A percentile compares a stretch with the other conserved stretches of the same genome.
These are phyloP conservation scores for Microglena sp. DNA, from an alignment of 139 green algal species.

Conservation along the genomic window DNA sequence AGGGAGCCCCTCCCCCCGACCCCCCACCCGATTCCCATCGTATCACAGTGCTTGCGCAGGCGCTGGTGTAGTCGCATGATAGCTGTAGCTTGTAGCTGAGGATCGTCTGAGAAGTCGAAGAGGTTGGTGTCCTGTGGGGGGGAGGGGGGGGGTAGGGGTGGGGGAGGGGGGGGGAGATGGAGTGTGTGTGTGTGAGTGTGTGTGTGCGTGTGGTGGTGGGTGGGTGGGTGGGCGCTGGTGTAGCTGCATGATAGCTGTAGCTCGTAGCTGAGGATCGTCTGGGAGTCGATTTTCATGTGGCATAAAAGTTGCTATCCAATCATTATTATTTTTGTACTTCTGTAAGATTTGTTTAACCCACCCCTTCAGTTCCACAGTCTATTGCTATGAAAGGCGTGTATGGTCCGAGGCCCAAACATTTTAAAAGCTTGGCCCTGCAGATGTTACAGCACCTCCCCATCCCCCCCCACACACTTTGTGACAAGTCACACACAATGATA, in stretches of 20 bases:
- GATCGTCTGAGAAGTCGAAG: background rate
- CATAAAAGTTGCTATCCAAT: too few species aligned
- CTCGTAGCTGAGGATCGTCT: background rate
- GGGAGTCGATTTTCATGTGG: too few species aligned
- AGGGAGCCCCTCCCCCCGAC: too few species aligned
- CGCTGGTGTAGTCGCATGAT: constrained; percentile 39
- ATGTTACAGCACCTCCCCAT: too few species aligned
- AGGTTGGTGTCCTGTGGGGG: background rate
- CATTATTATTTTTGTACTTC: too few species aligned
- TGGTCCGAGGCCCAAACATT: too few species aligned
- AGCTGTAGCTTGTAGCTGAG: background rate
- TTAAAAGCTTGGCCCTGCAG: too few species aligned
- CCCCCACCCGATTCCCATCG: constrained; percentile 54
- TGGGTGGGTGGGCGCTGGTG: background rate
- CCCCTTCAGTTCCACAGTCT: too few species aligned
- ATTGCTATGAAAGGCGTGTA: too few species aligned
- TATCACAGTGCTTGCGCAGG: constrained; percentile 43
- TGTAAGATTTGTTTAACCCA: too few species aligned
- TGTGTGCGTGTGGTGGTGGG: background rate
- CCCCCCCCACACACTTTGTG: too few species aligned
- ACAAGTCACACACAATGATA: too few species aligned
- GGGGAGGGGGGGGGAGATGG: background rate
- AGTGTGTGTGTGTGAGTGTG: background rate
- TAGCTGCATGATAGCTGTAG: constrained; percentile 8
- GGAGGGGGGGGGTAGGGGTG: background rate